Conservation (phyloP, 192 early-diverging fungal genomes). For the Backusella mclennaniae region DNA sequence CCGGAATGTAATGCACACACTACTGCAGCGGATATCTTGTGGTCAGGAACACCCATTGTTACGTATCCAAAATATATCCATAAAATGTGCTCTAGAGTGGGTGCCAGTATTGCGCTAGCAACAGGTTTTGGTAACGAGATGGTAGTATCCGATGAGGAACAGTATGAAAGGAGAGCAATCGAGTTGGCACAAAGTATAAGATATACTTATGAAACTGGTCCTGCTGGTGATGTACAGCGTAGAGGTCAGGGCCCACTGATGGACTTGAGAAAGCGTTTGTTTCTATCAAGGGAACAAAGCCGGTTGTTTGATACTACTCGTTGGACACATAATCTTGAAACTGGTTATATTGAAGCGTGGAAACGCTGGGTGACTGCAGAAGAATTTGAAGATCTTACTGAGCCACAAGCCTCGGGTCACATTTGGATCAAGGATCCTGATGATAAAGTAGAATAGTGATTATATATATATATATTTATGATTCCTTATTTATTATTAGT, state of each 20-base stretch:
- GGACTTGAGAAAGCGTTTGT: constrained; percentile 67
- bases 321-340: constrained; percentile 85
- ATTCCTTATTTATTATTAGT: constrained; percentile 16
- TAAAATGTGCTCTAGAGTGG: constrained; percentile 91
- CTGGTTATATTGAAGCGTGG: constrained; percentile 70
- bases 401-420: constrained; percentile 28
- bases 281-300: constrained; percentile 74
- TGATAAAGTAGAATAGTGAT: constrained; percentile 19
- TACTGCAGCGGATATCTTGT: constrained; percentile 92
- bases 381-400: constrained; percentile 47
- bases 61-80: constrained; percentile 87
- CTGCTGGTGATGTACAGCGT: constrained; percentile 31
- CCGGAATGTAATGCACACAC: constrained; percentile 98
- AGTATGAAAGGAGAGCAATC: constrained; percentile 68
- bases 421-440: constrained; percentile 44
- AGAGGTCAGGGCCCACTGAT: constrained; percentile 52
- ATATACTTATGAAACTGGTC: constrained; percentile 44
- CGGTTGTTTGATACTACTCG: constrained; percentile 85
- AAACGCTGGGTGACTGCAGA: constrained; percentile 63
- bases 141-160: constrained; percentile 60
- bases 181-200: constrained; percentile 50
- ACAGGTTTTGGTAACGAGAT: constrained; percentile 72
- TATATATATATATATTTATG: not conserved
- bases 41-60: constrained; percentile 90
- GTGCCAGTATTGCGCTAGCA: constrained; percentile 80